Base-by-base conservation (phyloP, 352 stramenopile species). In the Pythium chondricola region DNA sequence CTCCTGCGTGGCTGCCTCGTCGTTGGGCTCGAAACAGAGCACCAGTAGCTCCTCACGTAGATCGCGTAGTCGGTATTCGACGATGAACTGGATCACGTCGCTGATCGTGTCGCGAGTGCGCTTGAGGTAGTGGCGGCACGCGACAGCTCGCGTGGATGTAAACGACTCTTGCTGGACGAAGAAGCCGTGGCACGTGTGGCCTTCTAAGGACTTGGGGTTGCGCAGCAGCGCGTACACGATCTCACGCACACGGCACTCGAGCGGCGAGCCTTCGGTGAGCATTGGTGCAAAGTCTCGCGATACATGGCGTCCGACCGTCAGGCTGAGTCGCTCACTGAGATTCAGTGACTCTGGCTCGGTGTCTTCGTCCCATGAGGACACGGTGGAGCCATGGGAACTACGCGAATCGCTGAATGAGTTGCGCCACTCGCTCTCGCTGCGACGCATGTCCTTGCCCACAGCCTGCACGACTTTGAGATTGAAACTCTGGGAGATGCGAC, bases 81-180 rank as follows among this genome's bases (percentile, higher is more conserved):
- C n/a, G 9, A 77, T 56, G 41, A 74, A 77, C 35, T 61, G 41
- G 18, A 62, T 51, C 8, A 77, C 24, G 32, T 73, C 57, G 20
- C 47, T 43, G 36, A 73, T 60, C 20, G 54, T 63, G 35, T 71
- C 63, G 17, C 67, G 63, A 16, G 65, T 56, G 21, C 58, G 56
- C 31, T 32, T 51, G n/a, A 77, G 36, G 43, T 69, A 70, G 35
- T 42, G 47, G 16, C 57, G 57, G 30, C 58, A 64, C 6, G 42
- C 37, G 5, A 21, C 38, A 6, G 58, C 48, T 17, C 25, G 13
- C 20, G 48, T n/a, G 18, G 43, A 45, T 11, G 37, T 48, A 24
- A 56, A 54, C 17, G 29, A 30, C 16, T 52, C 42, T 25, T 59
- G 46, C n/a, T 45, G 49, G 7, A 17, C 32, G 25, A 74, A 46